Conservation (phyloP, 225 moss, liverwort and hornwort genomes). For the Marchantia polymorpha region DNA sequence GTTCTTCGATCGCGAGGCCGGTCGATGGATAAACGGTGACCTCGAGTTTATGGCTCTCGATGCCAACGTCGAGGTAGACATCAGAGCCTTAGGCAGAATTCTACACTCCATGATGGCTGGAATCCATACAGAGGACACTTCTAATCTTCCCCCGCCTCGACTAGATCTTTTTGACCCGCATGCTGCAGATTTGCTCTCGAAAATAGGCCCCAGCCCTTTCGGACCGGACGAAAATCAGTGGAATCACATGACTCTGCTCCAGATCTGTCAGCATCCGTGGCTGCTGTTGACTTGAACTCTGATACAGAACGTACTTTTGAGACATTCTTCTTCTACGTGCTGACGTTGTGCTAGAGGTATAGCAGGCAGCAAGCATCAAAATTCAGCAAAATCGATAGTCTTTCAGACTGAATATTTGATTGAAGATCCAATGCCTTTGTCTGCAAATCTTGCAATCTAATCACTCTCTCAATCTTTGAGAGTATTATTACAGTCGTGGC, state of each 20-base stretch:
- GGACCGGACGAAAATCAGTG: not conserved
- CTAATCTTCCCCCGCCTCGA: not conserved
- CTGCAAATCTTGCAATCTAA: too few relatives aligned
- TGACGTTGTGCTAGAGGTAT: too few relatives aligned
- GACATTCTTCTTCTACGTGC: too few relatives aligned
- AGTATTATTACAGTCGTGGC: too few relatives aligned
- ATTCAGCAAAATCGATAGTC: too few relatives aligned
- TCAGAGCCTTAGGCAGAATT: constrained; percentile 10
- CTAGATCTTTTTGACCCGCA: not conserved
- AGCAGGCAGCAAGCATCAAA: too few relatives aligned
- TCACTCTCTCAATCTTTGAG: too few relatives aligned
- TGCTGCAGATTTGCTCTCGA: not conserved
- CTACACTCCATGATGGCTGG: not conserved
- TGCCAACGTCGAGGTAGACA: not conserved
- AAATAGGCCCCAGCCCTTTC: not conserved
- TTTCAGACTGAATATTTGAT: too few relatives aligned
- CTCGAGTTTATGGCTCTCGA: not conserved
- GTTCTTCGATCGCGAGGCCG: not conserved
- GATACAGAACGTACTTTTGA: too few relatives aligned
- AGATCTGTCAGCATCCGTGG: constrained; percentile 11
- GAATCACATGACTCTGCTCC: not conserved
- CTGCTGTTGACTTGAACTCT: not conserved
- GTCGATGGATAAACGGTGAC: not conserved
- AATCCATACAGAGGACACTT: too few relatives aligned
- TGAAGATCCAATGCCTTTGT: too few relatives aligned